Evolutionary conservation across 169 alveolate species (phyloP), one percentile per base, ranked within the genome.

Genomic region (Plasmodium gallinaceum): DNA sequence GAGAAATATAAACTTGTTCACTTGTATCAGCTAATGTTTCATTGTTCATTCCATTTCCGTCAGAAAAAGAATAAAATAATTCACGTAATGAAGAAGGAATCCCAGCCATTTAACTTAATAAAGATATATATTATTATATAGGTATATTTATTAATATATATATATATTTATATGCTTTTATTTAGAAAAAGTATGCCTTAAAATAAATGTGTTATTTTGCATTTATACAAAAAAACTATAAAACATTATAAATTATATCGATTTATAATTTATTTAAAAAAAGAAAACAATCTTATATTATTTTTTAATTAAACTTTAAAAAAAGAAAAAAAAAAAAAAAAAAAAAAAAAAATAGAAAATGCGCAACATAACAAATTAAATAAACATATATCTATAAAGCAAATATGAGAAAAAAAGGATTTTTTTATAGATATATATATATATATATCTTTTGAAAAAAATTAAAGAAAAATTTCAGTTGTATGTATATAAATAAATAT

Each of bases 1-100:
- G 98, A 7, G 99, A 98, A 24, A 98, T 97, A 93, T 98, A 97
- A 51, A 98, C 99, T 95, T 98, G 99, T 88, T 97, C 99, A 43
- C 99, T 92, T 24, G 99, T 97, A 92, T 98, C 99, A 46, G 95
- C 96, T 73, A 92, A 52, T 9, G 96, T 92, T 12, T 94, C 96
- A 69, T 74, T 66, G 66, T 51, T 78, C 91, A 94, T 71, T 87
- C 92, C 93, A 89, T 89, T 70, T 71, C 87, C 93, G 64, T 94
- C 96, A 48, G 95, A 93, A 75, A 94, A 94, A 86, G 96, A 89
- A 62, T 85, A 92, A 46, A 94, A 80, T 10, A 94, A 88, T 72
- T 91, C 93, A 57, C 88, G 93, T 52, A 88, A 92, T 37, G 91
- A 88, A 54, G 86, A 61, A 37, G 91, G 89, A 64, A 78, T 78